phyloP scores from a whole-genome alignment of 2,329 filamentous ascomycete genomes.

The Pseudogymnoascus sp. region DNA sequence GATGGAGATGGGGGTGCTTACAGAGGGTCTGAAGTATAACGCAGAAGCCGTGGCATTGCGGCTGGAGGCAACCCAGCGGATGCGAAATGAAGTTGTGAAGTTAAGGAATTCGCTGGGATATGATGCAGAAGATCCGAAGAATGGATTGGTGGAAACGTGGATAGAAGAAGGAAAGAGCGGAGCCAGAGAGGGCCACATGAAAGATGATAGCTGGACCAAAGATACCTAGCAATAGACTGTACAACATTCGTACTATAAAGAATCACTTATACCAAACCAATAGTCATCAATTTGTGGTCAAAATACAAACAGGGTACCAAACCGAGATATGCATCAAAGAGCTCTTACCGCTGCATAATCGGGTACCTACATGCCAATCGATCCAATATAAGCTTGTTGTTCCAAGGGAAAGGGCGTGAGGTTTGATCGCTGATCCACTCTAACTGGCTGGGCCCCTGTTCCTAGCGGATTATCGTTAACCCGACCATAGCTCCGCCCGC shows the following conservation, averaged over 20 bases:
- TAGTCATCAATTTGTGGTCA: neutral
- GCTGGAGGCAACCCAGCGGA: conserved; percentile 68
- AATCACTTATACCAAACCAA: neutral
- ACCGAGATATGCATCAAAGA: neutral
- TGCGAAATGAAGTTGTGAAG: conserved; percentile 73
- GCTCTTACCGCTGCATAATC: neutral
- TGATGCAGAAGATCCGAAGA: conserved; percentile 70
- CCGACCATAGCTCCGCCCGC: conserved; percentile 1
- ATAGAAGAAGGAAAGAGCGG: conserved; percentile 45
- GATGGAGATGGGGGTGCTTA: conserved; percentile 48
- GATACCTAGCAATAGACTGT: conserved; percentile 29
- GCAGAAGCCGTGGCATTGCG: conserved; percentile 69
- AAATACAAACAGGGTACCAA: neutral
- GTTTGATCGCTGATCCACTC: conserved; percentile 4
- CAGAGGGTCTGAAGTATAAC: conserved; percentile 56
- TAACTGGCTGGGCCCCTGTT: conserved; percentile 2
- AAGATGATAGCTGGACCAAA: conserved; percentile 48
- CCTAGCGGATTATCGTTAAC: neutral
- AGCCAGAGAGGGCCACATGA: conserved; percentile 46
- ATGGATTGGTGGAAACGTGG: conserved; percentile 76
- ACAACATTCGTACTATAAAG: neutral
- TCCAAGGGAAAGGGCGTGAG: neutral
- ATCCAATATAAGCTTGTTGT: neutral
- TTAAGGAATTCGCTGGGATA: conserved; percentile 60
- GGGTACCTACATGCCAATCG: neutral